These are phyloP conservation scores for Cutaneotrichosporon cyanovorans DNA, from an alignment of 1,284 basidiomycete genomes.

Conservation along the genomic window DNA sequence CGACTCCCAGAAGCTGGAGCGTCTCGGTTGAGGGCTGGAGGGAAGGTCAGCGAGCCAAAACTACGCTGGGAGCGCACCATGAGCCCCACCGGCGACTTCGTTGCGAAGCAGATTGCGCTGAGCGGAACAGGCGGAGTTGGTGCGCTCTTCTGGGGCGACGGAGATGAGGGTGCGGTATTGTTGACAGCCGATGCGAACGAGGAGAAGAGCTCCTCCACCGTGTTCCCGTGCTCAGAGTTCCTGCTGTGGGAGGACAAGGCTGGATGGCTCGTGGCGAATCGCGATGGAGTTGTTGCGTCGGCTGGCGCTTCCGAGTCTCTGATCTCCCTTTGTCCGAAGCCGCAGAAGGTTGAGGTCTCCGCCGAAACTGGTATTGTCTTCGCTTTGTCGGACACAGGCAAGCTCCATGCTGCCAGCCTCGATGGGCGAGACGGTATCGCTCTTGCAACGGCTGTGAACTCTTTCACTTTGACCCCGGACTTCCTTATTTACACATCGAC, in stretches of 20 bases:
- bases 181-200: conserved; percentile 10
- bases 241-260: conserved; percentile 25
- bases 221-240: conserved; percentile 19
- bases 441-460: conserved; percentile 61
- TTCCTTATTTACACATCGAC: conserved; percentile 84
- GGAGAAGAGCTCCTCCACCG: neutral
- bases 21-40: conserved; percentile 50
- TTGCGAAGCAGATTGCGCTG: conserved; percentile 31
- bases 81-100: conserved; percentile 24
- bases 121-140: conserved; percentile 26
- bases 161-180: conserved; percentile 3
- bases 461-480: conserved; percentile 68
- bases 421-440: conserved; percentile 38
- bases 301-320: conserved; percentile 9
- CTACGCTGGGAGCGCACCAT: conserved; percentile 49
- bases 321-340: conserved; percentile 23
- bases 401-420: conserved; percentile 52
- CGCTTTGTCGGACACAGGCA: conserved; percentile 61
- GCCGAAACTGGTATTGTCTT: conserved; percentile 50
- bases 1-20: conserved; percentile 48
- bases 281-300: conserved; percentile 19
- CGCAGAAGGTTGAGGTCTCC: conserved; percentile 22
- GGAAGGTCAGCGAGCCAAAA: conserved; percentile 54
- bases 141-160: conserved; percentile 21
- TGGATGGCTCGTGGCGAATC: conserved; percentile 26